Base-by-base conservation (phyloP, 495 filamentous ascomycete genomes). In the Polyplosphaeria fusca region DNA sequence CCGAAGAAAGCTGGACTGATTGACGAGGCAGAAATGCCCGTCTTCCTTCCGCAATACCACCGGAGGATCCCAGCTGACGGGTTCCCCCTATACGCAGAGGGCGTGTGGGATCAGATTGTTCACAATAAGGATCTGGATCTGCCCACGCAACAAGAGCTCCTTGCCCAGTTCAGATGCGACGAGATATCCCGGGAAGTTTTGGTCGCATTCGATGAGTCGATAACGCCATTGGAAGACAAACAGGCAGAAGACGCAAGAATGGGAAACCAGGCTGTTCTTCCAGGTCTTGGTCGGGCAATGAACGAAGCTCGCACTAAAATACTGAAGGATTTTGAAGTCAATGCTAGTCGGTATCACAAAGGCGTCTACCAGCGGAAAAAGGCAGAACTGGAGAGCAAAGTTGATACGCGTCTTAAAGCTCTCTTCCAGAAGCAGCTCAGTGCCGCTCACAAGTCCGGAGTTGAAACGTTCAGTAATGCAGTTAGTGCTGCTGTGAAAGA, bases 51-150 rank as follows among this genome's bases (percentile, higher is more conserved):
- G 13, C 89, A 95, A 61, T 98, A 98, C 68, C 93, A 98, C 73
- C 80, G 93, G 53, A 79, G 94, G 49, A 96, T 98, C 52, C 93
- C 93, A 35, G 93, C 93, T 9, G 93, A 98, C 69, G 93, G 93
- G 4, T 92, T 96, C 69, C 84, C 92, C 2, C 78, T 88, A 47
- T 98, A 97, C 67, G 91, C 93, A 7, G 84, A 90, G 65, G 88
- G 91, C 32, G 83, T 98, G 14, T 98, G 93, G 93, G 89, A 96
- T 68, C 93, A 96, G 71, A 98, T 98, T 64, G 89, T 95, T 64
- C 87, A 90, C 73, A 98, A 98, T 74, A 98, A 98, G 72, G 93
- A 98, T 65, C 76, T 98, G 57, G 93, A 98, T 74, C 73, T 98
- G 27, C 93, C 93, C 14, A 96, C 93, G 0, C 93, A 98, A 71